These are phyloP conservation scores for Plasmodium falciparum DNA, from an alignment of 169 alveolate species.

Conservation along the genomic window DNA sequence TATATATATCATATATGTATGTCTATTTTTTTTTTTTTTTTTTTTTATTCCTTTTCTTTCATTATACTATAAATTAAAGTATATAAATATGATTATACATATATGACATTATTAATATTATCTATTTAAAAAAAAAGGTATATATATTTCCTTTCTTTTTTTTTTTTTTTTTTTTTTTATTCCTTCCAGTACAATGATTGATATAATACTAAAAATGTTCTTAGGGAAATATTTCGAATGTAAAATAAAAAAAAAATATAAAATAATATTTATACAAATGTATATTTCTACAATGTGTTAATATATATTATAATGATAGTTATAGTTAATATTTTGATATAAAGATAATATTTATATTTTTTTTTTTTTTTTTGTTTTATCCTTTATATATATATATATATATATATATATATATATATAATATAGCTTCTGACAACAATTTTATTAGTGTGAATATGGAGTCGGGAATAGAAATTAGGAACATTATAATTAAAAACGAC, in stretches of 20 bases:
- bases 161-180: slow-evolving; percentile 12
- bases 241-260: slow-evolving; percentile 17
- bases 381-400: slow-evolving; percentile 1
- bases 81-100: too few species aligned
- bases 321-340: background rate
- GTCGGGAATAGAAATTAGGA: slow-evolving; percentile 62
- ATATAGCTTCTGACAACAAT: slow-evolving; percentile 50
- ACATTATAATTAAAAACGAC: slow-evolving; percentile 57
- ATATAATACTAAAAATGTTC: slow-evolving; percentile 30
- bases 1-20: too few species aligned
- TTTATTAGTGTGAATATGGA: slow-evolving; percentile 57
- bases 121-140: too few species aligned
- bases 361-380: background rate
- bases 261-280: background rate
- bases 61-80: too few species aligned
- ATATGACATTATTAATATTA: too few species aligned
- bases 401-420: slow-evolving; percentile 3
- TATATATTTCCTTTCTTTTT: background rate
- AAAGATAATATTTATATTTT: background rate
- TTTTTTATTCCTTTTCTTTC: too few species aligned
- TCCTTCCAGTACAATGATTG: slow-evolving; percentile 34
- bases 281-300: background rate
- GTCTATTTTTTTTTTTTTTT: too few species aligned
- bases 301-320: background rate
- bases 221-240: slow-evolving; percentile 70